A percentile compares a stretch with the other conserved stretches of the same genome.
These are phyloP conservation scores for Thielaviopsis punctulata DNA, from an alignment of 2,329 filamentous ascomycete species.

Conservation along the genomic window DNA sequence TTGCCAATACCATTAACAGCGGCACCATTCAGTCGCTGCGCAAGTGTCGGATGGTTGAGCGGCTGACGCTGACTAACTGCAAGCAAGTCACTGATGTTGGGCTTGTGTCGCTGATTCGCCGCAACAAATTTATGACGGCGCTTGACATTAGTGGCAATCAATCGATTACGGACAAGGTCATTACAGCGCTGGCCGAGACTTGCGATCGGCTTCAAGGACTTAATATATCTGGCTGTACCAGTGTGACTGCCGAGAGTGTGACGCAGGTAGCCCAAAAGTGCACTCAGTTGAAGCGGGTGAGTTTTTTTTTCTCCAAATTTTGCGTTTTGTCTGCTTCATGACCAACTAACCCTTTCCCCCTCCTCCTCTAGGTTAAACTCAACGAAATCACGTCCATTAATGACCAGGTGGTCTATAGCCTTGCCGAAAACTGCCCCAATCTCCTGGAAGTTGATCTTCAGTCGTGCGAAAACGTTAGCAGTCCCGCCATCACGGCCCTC, in stretches of 20 bases:
- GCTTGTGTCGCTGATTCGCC: slow-evolving; percentile 59
- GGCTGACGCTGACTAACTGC: slow-evolving; percentile 84
- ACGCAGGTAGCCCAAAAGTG: slow-evolving; percentile 66
- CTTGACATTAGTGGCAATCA: slow-evolving; percentile 75
- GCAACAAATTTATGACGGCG: slow-evolving; percentile 67
- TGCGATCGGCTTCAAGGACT: slow-evolving; percentile 78
- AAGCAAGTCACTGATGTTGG: slow-evolving; percentile 68
- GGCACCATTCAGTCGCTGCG: slow-evolving; percentile 70
- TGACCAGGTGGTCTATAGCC: slow-evolving; percentile 65
- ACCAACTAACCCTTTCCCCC: neutral
- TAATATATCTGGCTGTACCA: slow-evolving; percentile 75
- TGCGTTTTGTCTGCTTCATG: slow-evolving; percentile 29
- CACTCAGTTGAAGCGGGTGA: slow-evolving; percentile 68
- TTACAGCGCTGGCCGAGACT: slow-evolving; percentile 60
- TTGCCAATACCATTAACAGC: slow-evolving; percentile 64
- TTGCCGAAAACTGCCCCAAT: slow-evolving; percentile 75
- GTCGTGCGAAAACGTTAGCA: slow-evolving; percentile 64
- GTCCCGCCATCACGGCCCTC: slow-evolving; percentile 66
- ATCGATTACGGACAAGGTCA: slow-evolving; percentile 70
- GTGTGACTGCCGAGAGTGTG: slow-evolving; percentile 74
- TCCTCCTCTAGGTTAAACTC: slow-evolving; percentile 55
- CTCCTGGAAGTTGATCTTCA: slow-evolving; percentile 94
- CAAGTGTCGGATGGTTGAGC: slow-evolving; percentile 78
- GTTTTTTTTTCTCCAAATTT: slow-evolving; percentile 42
- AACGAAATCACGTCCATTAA: slow-evolving; percentile 80